Conservation (phyloP, 2,329 filamentous ascomycete species). For the Diplodia scrobiculata region DNA sequence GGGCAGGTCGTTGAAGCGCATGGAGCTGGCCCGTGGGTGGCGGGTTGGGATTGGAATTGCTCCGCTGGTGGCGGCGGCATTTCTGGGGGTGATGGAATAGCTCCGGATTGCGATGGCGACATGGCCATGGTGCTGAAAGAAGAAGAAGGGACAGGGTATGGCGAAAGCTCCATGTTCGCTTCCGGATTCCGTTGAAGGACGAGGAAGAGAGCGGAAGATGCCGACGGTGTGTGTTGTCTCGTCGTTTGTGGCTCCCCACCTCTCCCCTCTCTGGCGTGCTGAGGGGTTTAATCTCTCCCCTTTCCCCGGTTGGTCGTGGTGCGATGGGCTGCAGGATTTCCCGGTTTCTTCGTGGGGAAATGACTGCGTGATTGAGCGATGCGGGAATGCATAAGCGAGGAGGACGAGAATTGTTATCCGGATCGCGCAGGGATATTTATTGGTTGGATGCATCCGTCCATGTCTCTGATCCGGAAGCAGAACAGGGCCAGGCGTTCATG, state of each 20-base stretch:
- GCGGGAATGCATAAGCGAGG: neutral
- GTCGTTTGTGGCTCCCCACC: neutral
- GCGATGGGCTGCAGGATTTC: neutral
- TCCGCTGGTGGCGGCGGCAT: neutral
- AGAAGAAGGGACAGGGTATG: neutral
- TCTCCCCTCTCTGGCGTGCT: neutral
- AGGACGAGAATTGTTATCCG: neutral
- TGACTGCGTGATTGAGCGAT: neutral
- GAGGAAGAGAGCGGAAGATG: neutral
- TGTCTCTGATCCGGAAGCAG: neutral
- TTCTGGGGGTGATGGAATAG: neutral
- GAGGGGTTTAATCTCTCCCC: neutral
- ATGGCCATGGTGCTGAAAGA: neutral
- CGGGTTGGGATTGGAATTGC: neutral
- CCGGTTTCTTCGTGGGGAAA: neutral
- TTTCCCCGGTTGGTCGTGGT: neutral
- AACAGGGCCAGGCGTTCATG: neutral
- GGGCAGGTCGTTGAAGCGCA: neutral
- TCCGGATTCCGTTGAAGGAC: neutral
- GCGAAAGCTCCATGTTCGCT: neutral
- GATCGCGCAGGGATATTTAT: conserved; percentile 5
- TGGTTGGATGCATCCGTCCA: neutral
- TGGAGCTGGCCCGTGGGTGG: neutral
- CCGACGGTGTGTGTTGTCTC: neutral
- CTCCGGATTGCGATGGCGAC: neutral